Conservation (phyloP, 2,329 filamentous ascomycete genomes). For the Pseudogymnoascus sp. region DNA sequence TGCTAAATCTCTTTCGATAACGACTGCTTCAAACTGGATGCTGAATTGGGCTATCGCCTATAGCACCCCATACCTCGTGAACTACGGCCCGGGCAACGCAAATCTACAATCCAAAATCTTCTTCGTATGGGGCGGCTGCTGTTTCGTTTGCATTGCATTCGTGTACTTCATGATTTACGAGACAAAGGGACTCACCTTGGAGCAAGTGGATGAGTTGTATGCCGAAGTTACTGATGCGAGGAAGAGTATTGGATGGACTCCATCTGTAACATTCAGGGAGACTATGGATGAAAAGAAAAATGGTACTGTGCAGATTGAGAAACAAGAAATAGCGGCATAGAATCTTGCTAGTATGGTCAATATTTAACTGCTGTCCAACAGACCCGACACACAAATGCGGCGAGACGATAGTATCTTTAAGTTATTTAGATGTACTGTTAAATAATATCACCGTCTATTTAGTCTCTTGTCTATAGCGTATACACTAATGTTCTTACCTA, state of each 20-base stretch:
- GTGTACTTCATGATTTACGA: constrained; percentile 70
- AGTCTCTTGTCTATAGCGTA: not conserved
- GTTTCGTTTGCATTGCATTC: constrained; percentile 60
- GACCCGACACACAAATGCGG: not conserved
- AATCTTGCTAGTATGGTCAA: not conserved
- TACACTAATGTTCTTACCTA: not conserved
- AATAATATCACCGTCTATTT: not conserved
- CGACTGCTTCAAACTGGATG: constrained; percentile 71
- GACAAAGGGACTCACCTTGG: constrained; percentile 66
- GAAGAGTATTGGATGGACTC: constrained; percentile 54
- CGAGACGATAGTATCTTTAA: not conserved
- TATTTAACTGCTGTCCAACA: not conserved
- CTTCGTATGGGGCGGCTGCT: constrained; percentile 75
- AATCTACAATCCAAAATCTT: constrained; percentile 67
- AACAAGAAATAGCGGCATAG: not conserved
- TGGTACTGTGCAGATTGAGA: not conserved
- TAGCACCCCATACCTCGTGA: constrained; percentile 72
- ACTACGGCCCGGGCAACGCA: constrained; percentile 55
- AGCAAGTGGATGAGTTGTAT: constrained; percentile 75
- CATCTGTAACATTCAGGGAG: constrained; percentile 25
- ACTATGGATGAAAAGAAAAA: constrained; percentile 3
- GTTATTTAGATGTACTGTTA: not conserved
- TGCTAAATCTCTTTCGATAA: constrained; percentile 67
- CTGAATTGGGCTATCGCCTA: constrained; percentile 77
- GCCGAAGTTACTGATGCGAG: constrained; percentile 62